A percentile compares a stretch with the other conserved stretches of the same genome.
Conservation (phyloP, 1,139 yeast species). For the Yamadazyma kanchanaburiensis region DNA sequence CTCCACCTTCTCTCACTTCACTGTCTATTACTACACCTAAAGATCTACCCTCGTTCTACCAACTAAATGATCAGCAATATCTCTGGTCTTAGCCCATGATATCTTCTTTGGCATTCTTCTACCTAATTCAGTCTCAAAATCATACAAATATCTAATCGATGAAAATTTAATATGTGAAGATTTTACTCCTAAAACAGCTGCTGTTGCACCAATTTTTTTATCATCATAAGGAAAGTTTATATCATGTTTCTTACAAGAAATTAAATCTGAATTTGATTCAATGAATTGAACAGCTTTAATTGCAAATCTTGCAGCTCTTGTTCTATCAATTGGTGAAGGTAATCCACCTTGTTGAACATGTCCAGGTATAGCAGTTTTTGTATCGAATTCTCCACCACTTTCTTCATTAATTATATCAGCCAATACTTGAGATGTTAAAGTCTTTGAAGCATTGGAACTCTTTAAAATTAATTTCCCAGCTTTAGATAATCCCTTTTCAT, state of each 20-base stretch:
- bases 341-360: conserved; percentile 96
- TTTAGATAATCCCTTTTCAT: conserved; percentile 77
- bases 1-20: too few relatives aligned
- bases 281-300: conserved; percentile 84
- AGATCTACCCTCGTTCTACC: conserved; percentile 72
- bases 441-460: conserved; percentile 67
- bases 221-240: conserved; percentile 34
- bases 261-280: conserved; percentile 42
- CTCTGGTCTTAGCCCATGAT: conserved; percentile 76
- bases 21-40: too few relatives aligned
- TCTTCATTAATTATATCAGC: conserved; percentile 68
- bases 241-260: conserved; percentile 23
- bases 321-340: conserved; percentile 94
- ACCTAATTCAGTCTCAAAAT: conserved; percentile 75
- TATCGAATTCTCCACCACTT: conserved; percentile 65
- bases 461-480: conserved; percentile 72
- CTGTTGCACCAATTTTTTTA: conserved; percentile 49
- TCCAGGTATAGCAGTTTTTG: conserved; percentile 77
- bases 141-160: conserved; percentile 72
- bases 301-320: conserved; percentile 87
- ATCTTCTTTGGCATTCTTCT: conserved; percentile 86
- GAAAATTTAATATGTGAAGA: conserved; percentile 75
- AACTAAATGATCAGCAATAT: conserved; percentile 79
- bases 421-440: conserved; percentile 61
- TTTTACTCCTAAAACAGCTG: conserved; percentile 83